A percentile compares a stretch with the other conserved stretches of the same genome.
phyloP scores from a whole-genome alignment of 208 protist genomes.

The Naegleria gruberi region DNA sequence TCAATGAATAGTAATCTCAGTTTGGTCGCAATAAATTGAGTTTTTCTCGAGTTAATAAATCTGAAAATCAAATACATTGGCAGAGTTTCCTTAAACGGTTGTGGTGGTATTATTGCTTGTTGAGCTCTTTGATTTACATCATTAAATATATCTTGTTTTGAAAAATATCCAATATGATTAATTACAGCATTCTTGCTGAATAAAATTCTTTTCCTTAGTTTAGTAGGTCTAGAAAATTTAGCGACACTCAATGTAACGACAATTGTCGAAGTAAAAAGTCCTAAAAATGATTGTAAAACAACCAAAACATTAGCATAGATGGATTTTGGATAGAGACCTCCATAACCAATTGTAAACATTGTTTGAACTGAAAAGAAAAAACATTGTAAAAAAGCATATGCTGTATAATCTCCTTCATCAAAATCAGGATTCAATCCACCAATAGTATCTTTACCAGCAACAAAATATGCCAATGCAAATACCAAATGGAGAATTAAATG shows the following conservation, averaged over 20 bases:
- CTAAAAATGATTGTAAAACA: not conserved
- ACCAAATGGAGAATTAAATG: not conserved
- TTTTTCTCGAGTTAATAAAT: not conserved
- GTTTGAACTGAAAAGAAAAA: slow-evolving; percentile 12
- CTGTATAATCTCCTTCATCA: not conserved
- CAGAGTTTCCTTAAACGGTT: not conserved
- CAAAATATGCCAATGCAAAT: not conserved
- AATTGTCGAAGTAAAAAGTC: not conserved
- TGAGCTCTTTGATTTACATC: not conserved
- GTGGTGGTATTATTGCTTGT: not conserved
- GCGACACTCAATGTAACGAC: not conserved
- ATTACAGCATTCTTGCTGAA: not conserved
- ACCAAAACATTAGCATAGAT: not conserved
- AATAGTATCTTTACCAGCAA: not conserved
- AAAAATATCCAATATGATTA: not conserved
- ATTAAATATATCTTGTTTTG: not conserved
- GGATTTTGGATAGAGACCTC: not conserved
- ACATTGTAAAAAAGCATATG: not conserved
- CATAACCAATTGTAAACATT: slow-evolving; percentile 3
- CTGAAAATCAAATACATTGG: not conserved
- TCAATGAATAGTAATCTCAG: not conserved
- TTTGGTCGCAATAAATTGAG: not conserved
- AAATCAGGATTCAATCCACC: not conserved
- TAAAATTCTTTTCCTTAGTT: not conserved
- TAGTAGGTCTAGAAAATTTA: slow-evolving; percentile 6